A percentile compares a stretch with the other conserved stretches of the same genome.
Conservation (phyloP, 1,139 yeast genomes). For the Cylindricascospora bacillispora region DNA sequence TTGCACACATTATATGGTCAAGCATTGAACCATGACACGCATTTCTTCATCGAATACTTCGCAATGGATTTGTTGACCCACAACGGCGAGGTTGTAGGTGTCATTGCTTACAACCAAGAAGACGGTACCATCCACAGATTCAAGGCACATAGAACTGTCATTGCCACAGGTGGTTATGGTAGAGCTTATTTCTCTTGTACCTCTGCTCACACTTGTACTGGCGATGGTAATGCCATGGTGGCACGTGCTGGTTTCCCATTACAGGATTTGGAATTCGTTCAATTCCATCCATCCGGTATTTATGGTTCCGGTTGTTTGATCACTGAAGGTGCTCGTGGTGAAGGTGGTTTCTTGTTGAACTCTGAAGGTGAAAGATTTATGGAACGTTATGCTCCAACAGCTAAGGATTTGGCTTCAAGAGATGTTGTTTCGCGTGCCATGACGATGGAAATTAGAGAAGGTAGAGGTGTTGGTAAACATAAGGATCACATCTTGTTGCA, state of each 20-base stretch:
- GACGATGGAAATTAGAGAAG: conserved; percentile 96
- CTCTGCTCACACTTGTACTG: conserved; percentile 98
- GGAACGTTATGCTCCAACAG: conserved; percentile 99
- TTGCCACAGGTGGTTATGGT: conserved; percentile 99
- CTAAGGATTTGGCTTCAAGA: conserved; percentile 96
- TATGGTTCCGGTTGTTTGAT: conserved; percentile 98
- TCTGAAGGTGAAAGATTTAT: conserved; percentile 96
- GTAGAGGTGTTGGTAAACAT: conserved; percentile 96
- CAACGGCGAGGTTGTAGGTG: conserved; percentile 94
- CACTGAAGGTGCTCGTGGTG: conserved; percentile 99
- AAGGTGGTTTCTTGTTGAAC: conserved; percentile 94
- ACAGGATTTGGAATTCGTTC: conserved; percentile 95
- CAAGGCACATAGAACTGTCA: conserved; percentile 89
- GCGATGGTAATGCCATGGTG: conserved; percentile 98
- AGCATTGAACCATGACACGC: conserved; percentile 92
- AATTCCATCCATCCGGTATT: conserved; percentile 99
- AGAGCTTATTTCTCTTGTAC: conserved; percentile 98
- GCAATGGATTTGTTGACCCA: conserved; percentile 92
- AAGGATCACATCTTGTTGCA: conserved; percentile 94
- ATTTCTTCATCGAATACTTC: conserved; percentile 94
- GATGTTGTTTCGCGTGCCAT: conserved; percentile 98
- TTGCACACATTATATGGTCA: conserved; percentile 95
- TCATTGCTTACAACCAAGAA: conserved; percentile 94
- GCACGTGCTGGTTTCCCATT: conserved; percentile 96
- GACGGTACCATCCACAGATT: conserved; percentile 98